Evolutionary conservation across 1,284 basidiomycete species (phyloP).

Genomic region (Moesziomyces aphidis): DNA sequence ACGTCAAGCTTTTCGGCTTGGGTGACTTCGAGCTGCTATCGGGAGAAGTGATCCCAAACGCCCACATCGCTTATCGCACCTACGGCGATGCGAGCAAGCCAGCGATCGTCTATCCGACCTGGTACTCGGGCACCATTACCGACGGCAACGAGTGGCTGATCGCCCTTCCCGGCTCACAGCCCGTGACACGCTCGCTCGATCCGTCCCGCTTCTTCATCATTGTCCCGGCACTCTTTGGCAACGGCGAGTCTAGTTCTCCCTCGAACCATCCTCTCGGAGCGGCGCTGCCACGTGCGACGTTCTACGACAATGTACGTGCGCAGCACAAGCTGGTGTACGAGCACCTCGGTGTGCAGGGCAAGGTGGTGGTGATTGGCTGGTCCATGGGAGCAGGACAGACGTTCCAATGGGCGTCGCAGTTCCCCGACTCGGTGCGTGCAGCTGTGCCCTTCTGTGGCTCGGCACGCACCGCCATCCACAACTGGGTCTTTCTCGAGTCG

Average conservation of each 20-base stretch:
- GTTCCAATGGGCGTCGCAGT: slow-evolving; percentile 55
- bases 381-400: slow-evolving; percentile 52
- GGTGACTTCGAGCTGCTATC: slow-evolving; percentile 50
- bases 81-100: slow-evolving; percentile 42
- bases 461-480: slow-evolving; percentile 48
- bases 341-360: slow-evolving; percentile 29
- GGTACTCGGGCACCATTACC: slow-evolving; percentile 54
- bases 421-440: slow-evolving; percentile 37
- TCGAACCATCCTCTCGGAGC: slow-evolving; percentile 39
- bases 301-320: slow-evolving; percentile 51
- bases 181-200: slow-evolving; percentile 33
- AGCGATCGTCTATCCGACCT: slow-evolving; percentile 56
- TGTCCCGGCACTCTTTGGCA: slow-evolving; percentile 57
- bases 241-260: slow-evolving; percentile 50
- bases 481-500: slow-evolving; percentile 51
- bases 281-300: slow-evolving; percentile 36
- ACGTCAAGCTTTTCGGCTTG: slow-evolving; percentile 31
- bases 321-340: slow-evolving; percentile 46
- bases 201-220: slow-evolving; percentile 57
- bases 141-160: slow-evolving; percentile 53
- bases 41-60: slow-evolving; percentile 29
- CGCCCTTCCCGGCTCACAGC: slow-evolving; percentile 10
- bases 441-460: slow-evolving; percentile 54
- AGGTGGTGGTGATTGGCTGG: slow-evolving; percentile 41
- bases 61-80: slow-evolving; percentile 56